Conservation (phyloP, 140 eudicot species). For the Stevia rebaudiana region DNA sequence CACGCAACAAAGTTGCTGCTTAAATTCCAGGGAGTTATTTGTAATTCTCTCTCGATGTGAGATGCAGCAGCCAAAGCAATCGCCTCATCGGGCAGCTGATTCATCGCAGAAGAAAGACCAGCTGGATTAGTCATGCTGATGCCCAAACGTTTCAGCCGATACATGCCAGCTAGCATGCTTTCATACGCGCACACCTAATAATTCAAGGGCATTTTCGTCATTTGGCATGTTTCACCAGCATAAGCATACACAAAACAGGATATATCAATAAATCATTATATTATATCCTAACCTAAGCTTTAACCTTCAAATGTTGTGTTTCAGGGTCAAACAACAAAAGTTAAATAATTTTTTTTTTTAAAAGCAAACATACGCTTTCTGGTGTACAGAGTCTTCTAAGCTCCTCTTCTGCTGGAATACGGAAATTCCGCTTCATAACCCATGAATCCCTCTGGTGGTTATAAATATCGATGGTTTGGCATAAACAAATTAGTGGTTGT, state of each 20-base stretch:
- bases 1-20: slow-evolving; percentile 93
- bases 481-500: slow-evolving; percentile 13
- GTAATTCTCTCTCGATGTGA: slow-evolving; percentile 94
- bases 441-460: slow-evolving; percentile 67
- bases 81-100: slow-evolving; percentile 97
- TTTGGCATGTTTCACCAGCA: background rate
- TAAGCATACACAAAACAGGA: background rate
- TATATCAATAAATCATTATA: background rate
- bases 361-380: slow-evolving; percentile 66
- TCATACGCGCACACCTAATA: slow-evolving; percentile 84
- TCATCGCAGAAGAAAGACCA: slow-evolving; percentile 90
- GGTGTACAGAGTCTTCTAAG: slow-evolving; percentile 88
- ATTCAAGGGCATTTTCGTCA: background rate
- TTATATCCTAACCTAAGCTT: background rate
- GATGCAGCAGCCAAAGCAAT: slow-evolving; percentile 98
- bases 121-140: slow-evolving; percentile 80
- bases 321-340: background rate
- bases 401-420: slow-evolving; percentile 88
- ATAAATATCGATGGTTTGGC: background rate
- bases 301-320: background rate
- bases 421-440: slow-evolving; percentile 75
- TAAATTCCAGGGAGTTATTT: slow-evolving; percentile 95
- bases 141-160: slow-evolving; percentile 90
- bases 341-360: background rate
- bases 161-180: slow-evolving; percentile 95